Conservation (phyloP, 228 moss, liverwort and hornwort genomes). For the Sphagnum magellanicum region DNA sequence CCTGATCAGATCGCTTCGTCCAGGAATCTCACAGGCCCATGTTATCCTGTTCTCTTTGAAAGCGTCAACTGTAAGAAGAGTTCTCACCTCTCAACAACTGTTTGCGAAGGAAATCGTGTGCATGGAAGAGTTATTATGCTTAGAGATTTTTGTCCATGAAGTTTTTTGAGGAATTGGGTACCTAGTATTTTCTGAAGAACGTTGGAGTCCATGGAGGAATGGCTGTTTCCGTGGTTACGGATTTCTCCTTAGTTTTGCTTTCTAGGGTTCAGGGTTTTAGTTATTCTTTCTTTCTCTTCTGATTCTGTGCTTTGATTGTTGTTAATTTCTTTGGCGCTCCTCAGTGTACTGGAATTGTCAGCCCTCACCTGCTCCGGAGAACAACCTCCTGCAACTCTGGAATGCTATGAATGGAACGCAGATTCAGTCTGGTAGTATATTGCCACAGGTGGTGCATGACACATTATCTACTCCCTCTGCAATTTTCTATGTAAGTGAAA, state of each 20-base stretch:
- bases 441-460: constrained; percentile 65
- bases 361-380: constrained; percentile 36
- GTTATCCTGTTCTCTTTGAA: constrained; percentile 75
- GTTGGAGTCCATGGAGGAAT: too few relatives aligned
- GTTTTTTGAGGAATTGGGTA: too few relatives aligned
- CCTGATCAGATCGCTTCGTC: constrained; percentile 47
- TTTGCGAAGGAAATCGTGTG: neutral
- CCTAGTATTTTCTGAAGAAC: too few relatives aligned
- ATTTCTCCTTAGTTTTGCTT: too few relatives aligned
- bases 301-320: too few relatives aligned
- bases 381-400: constrained; percentile 52
- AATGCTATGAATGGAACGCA: constrained; percentile 39
- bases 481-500: constrained; percentile 45
- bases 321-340: neutral
- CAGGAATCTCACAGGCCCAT: constrained; percentile 68
- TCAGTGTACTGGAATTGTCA: constrained; percentile 91
- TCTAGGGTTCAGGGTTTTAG: too few relatives aligned
- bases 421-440: constrained; percentile 47
- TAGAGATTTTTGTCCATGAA: neutral
- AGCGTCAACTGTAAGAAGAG: constrained; percentile 62
- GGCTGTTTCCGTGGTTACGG: too few relatives aligned
- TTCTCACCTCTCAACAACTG: neutral
- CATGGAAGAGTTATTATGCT: neutral
- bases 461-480: constrained; percentile 47
- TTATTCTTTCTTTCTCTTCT: too few relatives aligned